These are phyloP conservation scores for Withania somnifera DNA, from an alignment of 305 asterid species.

Conservation along the genomic window DNA sequence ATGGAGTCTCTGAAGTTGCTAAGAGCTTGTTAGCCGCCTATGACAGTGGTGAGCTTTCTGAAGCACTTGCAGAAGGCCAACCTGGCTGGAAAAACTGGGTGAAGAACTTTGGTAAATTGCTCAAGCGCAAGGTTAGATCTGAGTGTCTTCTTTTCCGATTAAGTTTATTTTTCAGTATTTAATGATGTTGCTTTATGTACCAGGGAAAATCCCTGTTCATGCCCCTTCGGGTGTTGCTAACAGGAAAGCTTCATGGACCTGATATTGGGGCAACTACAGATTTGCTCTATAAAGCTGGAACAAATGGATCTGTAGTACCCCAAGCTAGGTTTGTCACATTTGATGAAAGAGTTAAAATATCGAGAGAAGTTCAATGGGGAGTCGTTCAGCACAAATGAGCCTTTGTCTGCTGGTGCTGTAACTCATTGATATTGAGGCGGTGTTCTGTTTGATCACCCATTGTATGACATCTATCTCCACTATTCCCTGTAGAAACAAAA, in stretches of 20 bases:
- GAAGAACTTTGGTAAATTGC: slow-evolving; percentile 68
- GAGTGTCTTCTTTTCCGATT: background rate
- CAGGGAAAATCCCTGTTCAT: slow-evolving; percentile 94
- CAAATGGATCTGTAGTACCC: slow-evolving; percentile 38
- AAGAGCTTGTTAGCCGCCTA: slow-evolving; percentile 60
- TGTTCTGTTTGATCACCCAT: background rate
- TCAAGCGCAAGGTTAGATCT: slow-evolving; percentile 75
- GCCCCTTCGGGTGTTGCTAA: slow-evolving; percentile 84
- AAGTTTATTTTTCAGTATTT: background rate
- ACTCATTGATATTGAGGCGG: background rate
- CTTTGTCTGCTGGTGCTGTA: slow-evolving; percentile 28
- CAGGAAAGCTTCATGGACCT: slow-evolving; percentile 93
- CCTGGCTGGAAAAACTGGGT: slow-evolving; percentile 88
- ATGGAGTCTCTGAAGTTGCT: slow-evolving; percentile 68
- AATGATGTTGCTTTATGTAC: background rate
- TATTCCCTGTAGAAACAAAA: background rate
- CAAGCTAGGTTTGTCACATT: slow-evolving; percentile 47
- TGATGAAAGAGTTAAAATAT: slow-evolving; percentile 55
- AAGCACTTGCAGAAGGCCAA: slow-evolving; percentile 81
- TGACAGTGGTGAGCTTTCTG: slow-evolving; percentile 61
- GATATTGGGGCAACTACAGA: slow-evolving; percentile 68
- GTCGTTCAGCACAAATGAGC: slow-evolving; percentile 31
- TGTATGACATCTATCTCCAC: background rate
- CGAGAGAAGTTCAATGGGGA: slow-evolving; percentile 70
- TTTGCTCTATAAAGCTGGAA: slow-evolving; percentile 64